A percentile compares a stretch with the other conserved stretches of the same genome.
Evolutionary conservation across 345 rosid species (phyloP).

Genomic region (Excoecaria cochinchinensis): DNA sequence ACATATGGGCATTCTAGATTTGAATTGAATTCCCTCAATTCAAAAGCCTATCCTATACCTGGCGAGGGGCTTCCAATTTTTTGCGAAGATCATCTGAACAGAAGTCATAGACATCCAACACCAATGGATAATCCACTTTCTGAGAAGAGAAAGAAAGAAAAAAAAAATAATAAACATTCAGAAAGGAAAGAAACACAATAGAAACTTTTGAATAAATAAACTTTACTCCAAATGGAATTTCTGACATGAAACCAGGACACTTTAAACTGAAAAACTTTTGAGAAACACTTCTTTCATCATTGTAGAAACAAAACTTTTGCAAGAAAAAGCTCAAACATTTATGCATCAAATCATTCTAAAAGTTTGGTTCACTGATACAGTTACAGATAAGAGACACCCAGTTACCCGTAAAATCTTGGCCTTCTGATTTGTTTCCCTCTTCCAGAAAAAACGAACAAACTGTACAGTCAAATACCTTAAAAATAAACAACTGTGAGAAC

Average conservation of each 20-base stretch:
- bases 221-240: neutral
- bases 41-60: constrained; percentile 45
- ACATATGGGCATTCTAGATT: neutral
- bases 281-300: neutral
- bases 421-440: constrained; percentile 97
- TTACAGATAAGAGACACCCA: constrained; percentile 11
- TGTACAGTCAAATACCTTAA: constrained; percentile 95
- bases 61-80: constrained; percentile 80
- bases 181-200: neutral
- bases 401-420: constrained; percentile 93
- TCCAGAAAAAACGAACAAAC: constrained; percentile 99
- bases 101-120: constrained; percentile 84
- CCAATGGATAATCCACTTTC: constrained; percentile 98
- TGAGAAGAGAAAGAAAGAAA: constrained; percentile 30
- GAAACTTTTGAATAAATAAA: neutral
- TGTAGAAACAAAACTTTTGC: neutral
- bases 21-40: neutral
- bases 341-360: neutral
- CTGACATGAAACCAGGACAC: neutral
- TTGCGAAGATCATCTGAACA: constrained; percentile 85
- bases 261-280: neutral
- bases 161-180: neutral
- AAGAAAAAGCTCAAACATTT: neutral
- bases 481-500: constrained; percentile 17
- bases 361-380: neutral